Evolutionary conservation across 129 eudicot genomes (phyloP).

Genomic region (Saussurea involucrata): DNA sequence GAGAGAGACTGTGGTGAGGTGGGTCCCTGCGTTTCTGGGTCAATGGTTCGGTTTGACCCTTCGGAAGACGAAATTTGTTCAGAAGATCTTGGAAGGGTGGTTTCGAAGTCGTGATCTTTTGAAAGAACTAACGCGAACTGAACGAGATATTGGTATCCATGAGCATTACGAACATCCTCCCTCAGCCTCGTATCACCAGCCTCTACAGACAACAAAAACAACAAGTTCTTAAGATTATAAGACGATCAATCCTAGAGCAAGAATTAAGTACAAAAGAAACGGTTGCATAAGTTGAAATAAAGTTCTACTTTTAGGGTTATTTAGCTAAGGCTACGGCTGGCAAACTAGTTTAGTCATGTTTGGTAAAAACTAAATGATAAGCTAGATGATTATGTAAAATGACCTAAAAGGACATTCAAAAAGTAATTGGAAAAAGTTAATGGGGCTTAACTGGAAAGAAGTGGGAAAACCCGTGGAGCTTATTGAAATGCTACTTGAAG

Average conservation of each 20-base stretch:
- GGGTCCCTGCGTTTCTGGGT: constrained; percentile 27
- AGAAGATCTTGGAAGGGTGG: constrained; percentile 17
- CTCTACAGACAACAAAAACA: constrained; percentile 39
- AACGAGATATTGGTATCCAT: constrained; percentile 90
- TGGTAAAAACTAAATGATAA: not conserved
- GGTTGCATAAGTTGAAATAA: not conserved
- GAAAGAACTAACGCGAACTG: constrained; percentile 92
- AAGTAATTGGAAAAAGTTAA: not conserved
- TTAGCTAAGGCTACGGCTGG: not conserved
- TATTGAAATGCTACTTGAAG: not conserved
- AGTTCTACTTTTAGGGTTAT: not conserved
- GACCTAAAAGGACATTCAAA: not conserved
- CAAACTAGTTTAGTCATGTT: not conserved
- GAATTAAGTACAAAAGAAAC: not conserved
- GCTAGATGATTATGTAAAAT: too few relatives aligned
- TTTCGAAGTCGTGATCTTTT: constrained; percentile 37
- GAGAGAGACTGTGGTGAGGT: constrained; percentile 56
- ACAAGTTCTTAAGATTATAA: not conserved
- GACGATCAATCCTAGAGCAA: not conserved
- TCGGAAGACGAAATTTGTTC: constrained; percentile 27
- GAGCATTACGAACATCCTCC: constrained; percentile 97
- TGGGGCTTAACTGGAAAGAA: not conserved
- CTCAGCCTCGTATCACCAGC: constrained; percentile 88
- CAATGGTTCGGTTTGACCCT: constrained; percentile 12
- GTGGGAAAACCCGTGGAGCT: not conserved